Evolutionary conservation across 768 basidiomycete genomes (phyloP).

Genomic region (Podaxis pistillaris): DNA sequence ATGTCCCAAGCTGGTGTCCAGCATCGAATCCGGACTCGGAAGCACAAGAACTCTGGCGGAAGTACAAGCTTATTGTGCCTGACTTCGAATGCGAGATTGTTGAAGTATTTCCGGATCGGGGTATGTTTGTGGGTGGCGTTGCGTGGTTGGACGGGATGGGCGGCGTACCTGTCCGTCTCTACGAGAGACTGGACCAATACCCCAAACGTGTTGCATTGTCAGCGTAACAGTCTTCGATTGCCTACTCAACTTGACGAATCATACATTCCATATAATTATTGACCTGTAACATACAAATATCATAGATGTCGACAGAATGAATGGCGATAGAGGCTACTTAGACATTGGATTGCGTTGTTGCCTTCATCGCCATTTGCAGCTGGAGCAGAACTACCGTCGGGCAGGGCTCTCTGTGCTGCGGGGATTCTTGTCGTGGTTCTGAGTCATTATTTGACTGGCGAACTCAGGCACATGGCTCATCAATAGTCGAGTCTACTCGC

Average conservation of each 20-base stretch:
- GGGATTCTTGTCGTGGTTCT: no score
- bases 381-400: no score
- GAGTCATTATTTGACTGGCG: no score
- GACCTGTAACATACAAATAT: neutral
- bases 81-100: conserved; percentile 66
- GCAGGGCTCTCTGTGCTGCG: no score
- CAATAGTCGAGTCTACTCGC: no score
- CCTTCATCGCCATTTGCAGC: no score
- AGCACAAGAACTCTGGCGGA: conserved; percentile 43
- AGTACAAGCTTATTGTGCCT: conserved; percentile 54
- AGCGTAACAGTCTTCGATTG: neutral
- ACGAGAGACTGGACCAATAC: neutral
- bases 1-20: neutral
- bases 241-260: neutral
- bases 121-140: conserved; percentile 60
- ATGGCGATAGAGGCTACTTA: no score
- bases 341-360: no score
- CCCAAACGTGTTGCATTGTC: neutral
- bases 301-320: neutral
- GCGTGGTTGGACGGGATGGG: conserved; percentile 46
- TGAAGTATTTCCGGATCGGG: conserved; percentile 65
- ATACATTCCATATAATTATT: neutral
- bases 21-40: neutral
- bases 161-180: neutral
- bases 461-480: no score